Evolutionary conservation across 495 filamentous ascomycete species (phyloP), one percentile per base, ranked within the genome.

Genomic region (Penicillium bovifimosum): DNA sequence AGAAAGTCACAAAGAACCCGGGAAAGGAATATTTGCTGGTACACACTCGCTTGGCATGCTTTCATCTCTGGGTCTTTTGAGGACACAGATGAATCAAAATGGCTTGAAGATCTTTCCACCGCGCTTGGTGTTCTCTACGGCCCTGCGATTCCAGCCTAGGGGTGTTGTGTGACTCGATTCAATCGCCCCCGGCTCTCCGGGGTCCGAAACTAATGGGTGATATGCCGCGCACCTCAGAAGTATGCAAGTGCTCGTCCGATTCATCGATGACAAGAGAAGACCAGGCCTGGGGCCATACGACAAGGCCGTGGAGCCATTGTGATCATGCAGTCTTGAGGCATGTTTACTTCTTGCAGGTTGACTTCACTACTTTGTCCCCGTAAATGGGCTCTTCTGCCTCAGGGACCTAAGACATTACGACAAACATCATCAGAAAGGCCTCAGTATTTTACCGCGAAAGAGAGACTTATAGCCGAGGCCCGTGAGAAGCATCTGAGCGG

Each of bases 151-250:
- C 16, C 13, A 35, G 14, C 5, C 5, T 40, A 29, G 34, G 34
- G 10, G 45, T 31, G 40, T 18, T 6, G 56, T 59, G 52, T 59
- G 20, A 62, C 56, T 59, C 47, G 38, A 56, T 56, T 14, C 35
- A 13, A 32, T 32, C 11, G 11, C 31, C 24, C 17, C 33, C 39
- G 16, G 26, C 10, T 27, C 26, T 17, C 27, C 31, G 24, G 24
- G 9, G 14, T n/a, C 42, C 16, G 47, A 50, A 33, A 26, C 11
- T 28, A 50, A 5, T 41, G 6, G 28, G 26, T 32, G 34, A 33
- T 39, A 35, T 43, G 41, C 14, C 11, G 18, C 34, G 27, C 46
- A 29, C 33, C 32, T 28, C 16, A 32, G 38, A 39, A 20, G 29
- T 44, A 42, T 61, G 47, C 47, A 58, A 49, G 39, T 35, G 17